Base-by-base conservation (phyloP, 495 filamentous ascomycete species). In the Podospora bellae-mahoneyi region DNA sequence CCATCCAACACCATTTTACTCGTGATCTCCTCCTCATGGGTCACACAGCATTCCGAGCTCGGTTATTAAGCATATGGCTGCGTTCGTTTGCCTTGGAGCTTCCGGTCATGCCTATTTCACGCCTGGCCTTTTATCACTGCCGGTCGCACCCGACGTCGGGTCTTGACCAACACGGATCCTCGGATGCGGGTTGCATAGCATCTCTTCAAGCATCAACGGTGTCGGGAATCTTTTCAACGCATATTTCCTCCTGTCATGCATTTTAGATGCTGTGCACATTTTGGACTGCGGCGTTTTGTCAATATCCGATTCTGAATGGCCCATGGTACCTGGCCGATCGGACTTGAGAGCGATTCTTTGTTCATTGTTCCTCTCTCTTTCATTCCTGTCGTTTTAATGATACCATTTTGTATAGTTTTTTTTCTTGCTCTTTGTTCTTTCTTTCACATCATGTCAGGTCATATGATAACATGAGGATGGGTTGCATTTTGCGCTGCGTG, bases 331-430 rank as follows among this genome's bases (percentile, higher is more conserved):
- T 48, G 39, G 9, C 39, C 9, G 39, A 48, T 48, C 39, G 39
- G 39, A 48, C 2, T 48, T 48, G 3, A 10, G 6, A 39, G 5
- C 39, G 39, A 13, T 48, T 16, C 39, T 48, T 48, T 48, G 55
- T 58, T 58, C n/a, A 58, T 58, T 58, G 55, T 19, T 26, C 23
- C 23, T 58, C 55, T 23, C 23, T 58, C 55, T 26, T 58, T 26
- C 55, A 4, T 4, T 4, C 13, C 23, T 58, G 23, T 19, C 55
- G 20, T 58, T 4, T 58, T 18, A 15, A 58, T 58, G 55, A 58
- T 58, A 58, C 55, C 55, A 58, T 58, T 58, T 58, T 26, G 55
- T 19, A 58, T 26, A 58, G 7, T 10, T 58, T 26, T 7, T 7
- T 23, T 58, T 26, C 4, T 58, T 15, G 3, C 10, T 19, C n/a